Evolutionary conservation across 2,329 filamentous ascomycete genomes (phyloP), one percentile per base, ranked within the genome.

Genomic region (Colletotrichum melonis): DNA sequence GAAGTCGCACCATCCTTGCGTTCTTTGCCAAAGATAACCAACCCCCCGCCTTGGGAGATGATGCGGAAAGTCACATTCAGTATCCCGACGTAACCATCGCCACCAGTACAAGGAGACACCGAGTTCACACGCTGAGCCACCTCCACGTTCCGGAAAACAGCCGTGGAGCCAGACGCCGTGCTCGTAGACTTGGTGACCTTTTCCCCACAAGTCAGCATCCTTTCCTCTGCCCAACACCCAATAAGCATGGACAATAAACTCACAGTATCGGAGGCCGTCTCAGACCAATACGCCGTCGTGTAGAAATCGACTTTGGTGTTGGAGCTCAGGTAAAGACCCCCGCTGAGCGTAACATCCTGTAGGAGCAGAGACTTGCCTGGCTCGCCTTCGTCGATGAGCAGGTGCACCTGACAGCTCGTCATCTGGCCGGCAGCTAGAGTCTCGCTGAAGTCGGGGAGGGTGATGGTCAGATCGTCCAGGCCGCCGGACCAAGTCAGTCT

Each of bases 381-480:
- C 8, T 73, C 65, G 24, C 73, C 65, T 16, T 69, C 59, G 46
- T 74, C 73, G 28, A 74, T 24, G 28, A 68, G 46, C 32, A 74
- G 6, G 52, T 74, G 69, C 4, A 74, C 64, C 56, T 74, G 73
- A 22, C 69, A 74, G 65, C 54, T 65, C 26, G 73, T 69, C 30
- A 60, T 73, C 69, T 84, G 81, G 19, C 79, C 82, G 35, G 78
- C 79, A 72, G 82, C 79, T 74, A 83, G 76, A 35, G 80, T 77
- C 42, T 78, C 69, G 75, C 84, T 83, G 63, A 84, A 83, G 65
- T 80, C 84, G 0, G 84, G 81, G 72, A 84, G 78, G 67, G 84
- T 84, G 72, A 83, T 85, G 72, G 84, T 83, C 26, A 71, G 54
- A 26, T 74, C 75, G 32, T 72, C 73, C 26, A 77, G 67, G 22